These are phyloP conservation scores for Xylariaceae sp. DNA, from an alignment of 2,329 filamentous ascomycete genomes.

Conservation along the genomic window DNA sequence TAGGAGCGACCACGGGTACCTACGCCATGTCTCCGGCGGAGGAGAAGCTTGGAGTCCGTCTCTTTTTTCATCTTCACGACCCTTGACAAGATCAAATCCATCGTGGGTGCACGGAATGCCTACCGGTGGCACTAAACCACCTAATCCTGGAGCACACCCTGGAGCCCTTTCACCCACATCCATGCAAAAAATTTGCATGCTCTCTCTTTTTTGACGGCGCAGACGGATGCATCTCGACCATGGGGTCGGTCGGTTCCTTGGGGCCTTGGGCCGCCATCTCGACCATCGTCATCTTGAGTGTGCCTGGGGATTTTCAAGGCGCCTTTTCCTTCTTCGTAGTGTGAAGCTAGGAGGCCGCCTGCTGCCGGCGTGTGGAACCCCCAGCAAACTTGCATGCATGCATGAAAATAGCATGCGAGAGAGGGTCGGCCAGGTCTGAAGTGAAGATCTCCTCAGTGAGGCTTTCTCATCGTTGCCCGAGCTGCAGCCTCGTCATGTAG, in stretches of 20 bases:
- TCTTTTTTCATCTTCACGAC: neutral
- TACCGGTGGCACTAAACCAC: neutral
- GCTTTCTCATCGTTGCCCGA: slow-evolving; percentile 39
- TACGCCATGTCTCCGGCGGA: neutral
- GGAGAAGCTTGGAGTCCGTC: neutral
- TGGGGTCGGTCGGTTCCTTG: no score
- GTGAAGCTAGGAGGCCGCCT: slow-evolving; percentile 37
- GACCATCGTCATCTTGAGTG: neutral
- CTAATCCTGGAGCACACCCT: neutral
- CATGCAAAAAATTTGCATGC: neutral
- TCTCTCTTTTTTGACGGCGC: neutral
- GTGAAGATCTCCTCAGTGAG: slow-evolving; percentile 24
- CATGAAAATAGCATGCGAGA: slow-evolving; percentile 47
- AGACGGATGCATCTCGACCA: neutral
- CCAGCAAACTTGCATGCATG: slow-evolving; percentile 37
- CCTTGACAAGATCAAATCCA: neutral
- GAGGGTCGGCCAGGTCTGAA: slow-evolving; percentile 40
- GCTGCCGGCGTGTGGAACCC: slow-evolving; percentile 42
- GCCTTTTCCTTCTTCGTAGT: slow-evolving; percentile 29
- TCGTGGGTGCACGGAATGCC: neutral
- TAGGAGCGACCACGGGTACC: neutral
- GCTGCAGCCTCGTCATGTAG: slow-evolving; percentile 43
- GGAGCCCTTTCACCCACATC: neutral
- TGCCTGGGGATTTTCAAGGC: neutral
- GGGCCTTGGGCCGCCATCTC: neutral